Conservation (phyloP, 1,284 basidiomycete species). For the Austroboletus novae-zelandiae region DNA sequence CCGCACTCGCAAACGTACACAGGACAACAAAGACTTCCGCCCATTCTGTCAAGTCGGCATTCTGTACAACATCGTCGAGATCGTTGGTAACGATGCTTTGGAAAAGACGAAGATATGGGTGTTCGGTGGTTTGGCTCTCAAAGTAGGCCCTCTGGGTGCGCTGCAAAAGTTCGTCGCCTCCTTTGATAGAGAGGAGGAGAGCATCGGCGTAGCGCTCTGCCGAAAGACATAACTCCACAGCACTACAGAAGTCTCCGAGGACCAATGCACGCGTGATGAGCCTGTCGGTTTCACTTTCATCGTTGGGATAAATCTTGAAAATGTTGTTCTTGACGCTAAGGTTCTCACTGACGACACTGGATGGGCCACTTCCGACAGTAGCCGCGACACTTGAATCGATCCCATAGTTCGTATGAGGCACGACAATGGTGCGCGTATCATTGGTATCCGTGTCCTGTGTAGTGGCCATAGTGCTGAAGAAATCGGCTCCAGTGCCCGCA, state of each 20-base stretch:
- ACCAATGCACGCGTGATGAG: conserved; percentile 93
- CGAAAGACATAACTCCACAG: conserved; percentile 89
- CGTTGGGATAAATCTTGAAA: conserved; percentile 89
- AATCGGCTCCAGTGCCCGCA: conserved; percentile 74
- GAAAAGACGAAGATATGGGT: conserved; percentile 92
- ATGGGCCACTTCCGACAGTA: conserved; percentile 83
- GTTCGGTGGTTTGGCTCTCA: conserved; percentile 69
- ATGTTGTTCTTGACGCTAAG: conserved; percentile 64
- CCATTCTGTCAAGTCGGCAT: conserved; percentile 95
- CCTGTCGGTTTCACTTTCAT: conserved; percentile 86
- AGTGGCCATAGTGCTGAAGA: conserved; percentile 82
- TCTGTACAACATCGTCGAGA: conserved; percentile 66
- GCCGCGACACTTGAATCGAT: conserved; percentile 88
- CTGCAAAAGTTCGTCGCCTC: conserved; percentile 86
- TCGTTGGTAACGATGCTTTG: conserved; percentile 95
- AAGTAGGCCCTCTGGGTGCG: conserved; percentile 95
- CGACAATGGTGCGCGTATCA: conserved; percentile 56
- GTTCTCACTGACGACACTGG: conserved; percentile 63
- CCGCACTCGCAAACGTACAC: conserved; percentile 88
- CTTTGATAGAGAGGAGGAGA: conserved; percentile 89
- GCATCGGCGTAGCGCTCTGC: conserved; percentile 93
- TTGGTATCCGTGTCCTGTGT: conserved; percentile 45
- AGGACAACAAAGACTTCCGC: conserved; percentile 96
- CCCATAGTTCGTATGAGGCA: conserved; percentile 78
- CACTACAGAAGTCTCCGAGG: conserved; percentile 91